Conservation (phyloP, 73 alveolate species). For the Urostyla sp. region DNA sequence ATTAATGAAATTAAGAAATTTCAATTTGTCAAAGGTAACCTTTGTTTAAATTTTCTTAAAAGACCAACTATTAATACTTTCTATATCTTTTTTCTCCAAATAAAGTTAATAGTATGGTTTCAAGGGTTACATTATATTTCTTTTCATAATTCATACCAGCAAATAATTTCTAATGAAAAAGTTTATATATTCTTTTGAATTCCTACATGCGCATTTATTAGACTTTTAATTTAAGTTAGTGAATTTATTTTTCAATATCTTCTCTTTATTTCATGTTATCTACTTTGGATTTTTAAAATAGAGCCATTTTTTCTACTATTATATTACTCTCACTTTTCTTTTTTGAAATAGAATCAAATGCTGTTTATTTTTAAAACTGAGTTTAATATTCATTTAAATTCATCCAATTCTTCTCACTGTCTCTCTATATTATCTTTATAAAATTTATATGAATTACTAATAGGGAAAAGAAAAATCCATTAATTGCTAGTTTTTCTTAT, state of each 20-base stretch:
- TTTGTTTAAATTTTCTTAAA: conserved; percentile 17
- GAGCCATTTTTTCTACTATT: no score
- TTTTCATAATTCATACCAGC: not conserved
- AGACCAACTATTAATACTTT: conserved; percentile 13
- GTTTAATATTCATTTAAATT: no score
- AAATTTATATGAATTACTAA: no score
- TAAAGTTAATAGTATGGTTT: conserved; percentile 43
- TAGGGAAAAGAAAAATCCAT: conserved; percentile 33
- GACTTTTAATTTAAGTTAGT: not conserved
- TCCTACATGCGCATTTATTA: not conserved
- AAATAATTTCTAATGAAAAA: not conserved
- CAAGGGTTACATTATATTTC: conserved; percentile 11
- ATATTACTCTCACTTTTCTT: no score
- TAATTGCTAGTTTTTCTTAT: no score
- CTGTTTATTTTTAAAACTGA: no score
- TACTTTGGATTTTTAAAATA: no score
- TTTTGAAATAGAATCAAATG: no score
- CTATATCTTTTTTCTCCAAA: conserved; percentile 50
- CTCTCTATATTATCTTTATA: no score
- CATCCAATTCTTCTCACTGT: no score
- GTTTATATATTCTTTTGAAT: conserved; percentile 27
- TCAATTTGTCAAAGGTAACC: no score
- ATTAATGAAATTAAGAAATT: no score
- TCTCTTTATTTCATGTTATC: not conserved
- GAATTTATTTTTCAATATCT: conserved; percentile 13